phyloP scores from a whole-genome alignment of 371 early-diverging fungal genomes.

The Coemansia sp. region DNA sequence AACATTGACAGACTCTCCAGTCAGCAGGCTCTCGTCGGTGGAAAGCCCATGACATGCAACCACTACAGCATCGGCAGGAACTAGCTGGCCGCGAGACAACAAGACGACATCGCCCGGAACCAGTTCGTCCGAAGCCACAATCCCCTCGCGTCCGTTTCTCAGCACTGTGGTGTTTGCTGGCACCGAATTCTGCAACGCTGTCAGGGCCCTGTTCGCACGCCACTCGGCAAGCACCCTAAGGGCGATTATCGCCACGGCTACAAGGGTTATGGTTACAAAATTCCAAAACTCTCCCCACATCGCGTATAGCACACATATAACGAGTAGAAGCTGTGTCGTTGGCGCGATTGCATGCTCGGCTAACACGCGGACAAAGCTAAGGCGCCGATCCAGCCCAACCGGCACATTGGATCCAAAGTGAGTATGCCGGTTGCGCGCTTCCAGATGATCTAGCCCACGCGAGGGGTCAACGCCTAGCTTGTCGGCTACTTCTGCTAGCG shows the following conservation, averaged over 20 bases:
- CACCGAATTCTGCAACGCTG: constrained; percentile 30
- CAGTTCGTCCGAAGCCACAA: constrained; percentile 27
- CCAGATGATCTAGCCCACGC: constrained; percentile 20
- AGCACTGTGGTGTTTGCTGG: constrained; percentile 37
- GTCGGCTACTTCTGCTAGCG: constrained; percentile 33
- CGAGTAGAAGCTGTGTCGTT: constrained; percentile 40
- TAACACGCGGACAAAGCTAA: constrained; percentile 13
- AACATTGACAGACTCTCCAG: constrained; percentile 91
- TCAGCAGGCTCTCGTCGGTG: constrained; percentile 95
- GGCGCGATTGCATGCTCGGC: constrained; percentile 30
- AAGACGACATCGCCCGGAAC: constrained; percentile 71
- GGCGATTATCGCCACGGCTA: constrained; percentile 17
- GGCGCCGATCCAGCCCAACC: constrained; percentile 11
- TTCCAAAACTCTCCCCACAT: constrained; percentile 49
- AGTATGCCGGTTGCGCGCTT: constrained; percentile 23
- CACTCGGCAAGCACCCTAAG: constrained; percentile 33
- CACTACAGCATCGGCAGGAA: constrained; percentile 91
- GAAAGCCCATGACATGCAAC: constrained; percentile 68
- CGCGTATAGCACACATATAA: constrained; percentile 34
- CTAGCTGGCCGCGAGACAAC: constrained; percentile 83
- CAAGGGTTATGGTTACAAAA: constrained; percentile 24
- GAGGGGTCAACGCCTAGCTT: constrained; percentile 44
- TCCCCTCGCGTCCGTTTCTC: constrained; percentile 30
- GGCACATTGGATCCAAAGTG: constrained; percentile 38
- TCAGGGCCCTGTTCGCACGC: constrained; percentile 27